Base-by-base conservation (phyloP, 495 filamentous ascomycete genomes). In the Aspergillus panamensis region DNA sequence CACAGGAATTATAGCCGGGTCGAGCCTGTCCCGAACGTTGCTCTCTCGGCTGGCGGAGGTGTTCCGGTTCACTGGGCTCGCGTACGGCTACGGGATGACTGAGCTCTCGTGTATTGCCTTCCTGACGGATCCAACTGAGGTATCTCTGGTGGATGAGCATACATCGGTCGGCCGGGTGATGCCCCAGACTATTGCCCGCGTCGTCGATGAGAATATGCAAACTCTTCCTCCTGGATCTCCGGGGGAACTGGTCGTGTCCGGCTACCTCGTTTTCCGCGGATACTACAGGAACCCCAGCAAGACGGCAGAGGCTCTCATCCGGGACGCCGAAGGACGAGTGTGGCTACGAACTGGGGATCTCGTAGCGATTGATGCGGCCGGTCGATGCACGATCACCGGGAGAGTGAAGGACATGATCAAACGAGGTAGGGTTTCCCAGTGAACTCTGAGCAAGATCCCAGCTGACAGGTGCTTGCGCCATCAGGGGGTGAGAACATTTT, bases 261-360 rank as follows among this genome's bases (percentile, higher is more conserved):
- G 91, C 3, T 96, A 92, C 65, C 71, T 84, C 2, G 76, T 94
- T 8, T 91, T 92, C 84, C 84, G 88, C 65, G 86, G 87, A n/a
- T 96, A 96, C 66, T 96, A 80, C 81, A 79, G 76, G 17, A 88
- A 91, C 60, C 70, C 77, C 45, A 77, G 61, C 42, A 78, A 80
- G 52, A 93, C 89, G 2, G 73, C 66, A 0, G 88, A 91, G 69
- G 89, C 86, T 7, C 76, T 90, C 62, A 62, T 78, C 14, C 5
- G n/a, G 19, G 51, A 63, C 53, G 45, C 56, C 12, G 16, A 59
- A 1, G 62, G 62, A 8, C 16, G 16, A 2, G 3, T 61, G 8
- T 66, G 64, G 64, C 33, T 66, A 48, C 55, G 53, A 16, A 67
- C 65, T 3, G 65, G 65, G 14, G 65, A 67, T 31, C 59, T 64